Evolutionary conservation across 148 eudicot genomes (phyloP).

Genomic region (Polygonum aviculare): DNA sequence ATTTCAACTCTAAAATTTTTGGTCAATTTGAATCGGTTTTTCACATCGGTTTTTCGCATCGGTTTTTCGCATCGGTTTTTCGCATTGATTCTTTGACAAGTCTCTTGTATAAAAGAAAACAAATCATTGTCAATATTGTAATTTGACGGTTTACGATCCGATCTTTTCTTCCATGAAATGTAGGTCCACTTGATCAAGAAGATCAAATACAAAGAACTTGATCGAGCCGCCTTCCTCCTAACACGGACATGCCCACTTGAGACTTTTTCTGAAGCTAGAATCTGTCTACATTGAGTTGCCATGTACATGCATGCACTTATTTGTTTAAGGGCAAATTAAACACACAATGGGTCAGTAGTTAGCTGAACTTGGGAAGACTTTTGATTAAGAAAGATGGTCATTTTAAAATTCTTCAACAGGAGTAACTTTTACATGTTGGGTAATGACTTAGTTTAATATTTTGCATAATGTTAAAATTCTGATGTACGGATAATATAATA

Average conservation of each 20-base stretch:
- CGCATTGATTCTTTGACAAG: too few relatives aligned
- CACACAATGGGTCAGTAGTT: neutral
- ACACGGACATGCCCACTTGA: neutral
- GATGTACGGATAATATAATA: neutral
- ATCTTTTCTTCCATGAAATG: neutral
- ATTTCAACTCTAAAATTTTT: too few relatives aligned
- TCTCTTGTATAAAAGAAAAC: too few relatives aligned
- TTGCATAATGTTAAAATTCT: neutral
- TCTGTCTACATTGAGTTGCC: neutral
- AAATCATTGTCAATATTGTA: too few relatives aligned
- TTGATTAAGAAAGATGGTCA: neutral
- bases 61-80: too few relatives aligned
- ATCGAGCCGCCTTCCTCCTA: neutral
- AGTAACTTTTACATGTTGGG: neutral
- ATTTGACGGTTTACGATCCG: neutral
- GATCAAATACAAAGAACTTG: neutral
- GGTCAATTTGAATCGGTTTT: too few relatives aligned
- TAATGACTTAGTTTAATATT: neutral
- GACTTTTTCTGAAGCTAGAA: neutral
- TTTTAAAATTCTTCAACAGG: neutral
- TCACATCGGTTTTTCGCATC: too few relatives aligned
- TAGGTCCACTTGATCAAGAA: neutral
- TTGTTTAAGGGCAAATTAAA: neutral
- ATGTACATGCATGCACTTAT: neutral
- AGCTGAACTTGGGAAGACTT: neutral